Evolutionary conservation across 2,329 filamentous ascomycete species (phyloP).

Genomic region (Diaporthe citriasiana): DNA sequence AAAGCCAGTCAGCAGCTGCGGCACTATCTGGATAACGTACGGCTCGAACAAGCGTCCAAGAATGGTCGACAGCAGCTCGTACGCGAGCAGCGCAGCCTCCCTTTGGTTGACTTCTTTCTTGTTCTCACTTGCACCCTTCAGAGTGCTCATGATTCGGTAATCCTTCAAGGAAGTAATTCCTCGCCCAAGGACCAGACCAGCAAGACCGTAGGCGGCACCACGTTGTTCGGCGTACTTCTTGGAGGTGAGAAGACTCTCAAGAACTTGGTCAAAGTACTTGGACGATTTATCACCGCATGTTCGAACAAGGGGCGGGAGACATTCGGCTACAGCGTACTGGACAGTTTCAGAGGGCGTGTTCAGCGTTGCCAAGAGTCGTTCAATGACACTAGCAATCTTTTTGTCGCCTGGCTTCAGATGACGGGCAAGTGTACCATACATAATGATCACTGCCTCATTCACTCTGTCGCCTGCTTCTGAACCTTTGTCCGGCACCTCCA

Average conservation of each 20-base stretch:
- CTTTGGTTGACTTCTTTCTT: slow-evolving; percentile 93
- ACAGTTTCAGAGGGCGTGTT: slow-evolving; percentile 97
- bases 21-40: slow-evolving; percentile 95
- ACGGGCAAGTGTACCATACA: slow-evolving; percentile 93
- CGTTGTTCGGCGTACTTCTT: slow-evolving; percentile 95
- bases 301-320: slow-evolving; percentile 89
- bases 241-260: slow-evolving; percentile 85
- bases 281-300: slow-evolving; percentile 83
- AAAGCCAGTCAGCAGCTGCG: slow-evolving; percentile 89
- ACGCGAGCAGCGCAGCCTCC: slow-evolving; percentile 89
- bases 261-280: slow-evolving; percentile 84
- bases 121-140: slow-evolving; percentile 89
- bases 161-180: slow-evolving; percentile 87
- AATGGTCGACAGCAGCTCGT: slow-evolving; percentile 89
- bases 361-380: slow-evolving; percentile 86
- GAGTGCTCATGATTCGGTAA: slow-evolving; percentile 85
- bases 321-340: slow-evolving; percentile 95
- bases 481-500: slow-evolving; percentile 88
- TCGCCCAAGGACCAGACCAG: slow-evolving; percentile 89
- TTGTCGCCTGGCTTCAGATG: slow-evolving; percentile 88
- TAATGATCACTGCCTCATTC: slow-evolving; percentile 96
- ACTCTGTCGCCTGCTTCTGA: slow-evolving; percentile 88
- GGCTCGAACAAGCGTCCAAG: slow-evolving; percentile 94
- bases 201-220: slow-evolving; percentile 94
- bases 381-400: slow-evolving; percentile 89